Evolutionary conservation across 1,284 basidiomycete species (phyloP).

Genomic region (Inonotus hispidus): DNA sequence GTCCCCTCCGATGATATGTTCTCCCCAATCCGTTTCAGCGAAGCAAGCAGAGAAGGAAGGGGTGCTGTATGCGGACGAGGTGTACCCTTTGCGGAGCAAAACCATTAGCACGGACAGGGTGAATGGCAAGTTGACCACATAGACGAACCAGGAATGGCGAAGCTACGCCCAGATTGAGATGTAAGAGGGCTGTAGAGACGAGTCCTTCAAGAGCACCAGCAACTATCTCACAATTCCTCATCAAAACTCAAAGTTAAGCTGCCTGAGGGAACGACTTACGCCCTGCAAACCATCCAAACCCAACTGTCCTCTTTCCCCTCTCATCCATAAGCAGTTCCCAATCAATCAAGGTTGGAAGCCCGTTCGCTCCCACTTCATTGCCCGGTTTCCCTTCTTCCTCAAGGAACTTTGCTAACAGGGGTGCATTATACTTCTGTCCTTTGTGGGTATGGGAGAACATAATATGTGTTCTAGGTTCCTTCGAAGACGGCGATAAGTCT

Average conservation of each 20-base stretch:
- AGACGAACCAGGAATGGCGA: constrained; percentile 73
- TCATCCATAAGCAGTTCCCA: constrained; percentile 73
- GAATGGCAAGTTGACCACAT: background rate
- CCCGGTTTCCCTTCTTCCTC: constrained; percentile 15
- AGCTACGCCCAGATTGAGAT: constrained; percentile 72
- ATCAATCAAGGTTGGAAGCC: constrained; percentile 63
- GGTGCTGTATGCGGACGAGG: constrained; percentile 75
- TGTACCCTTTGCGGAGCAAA: constrained; percentile 46
- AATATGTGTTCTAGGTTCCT: constrained; percentile 56
- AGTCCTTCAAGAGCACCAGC: constrained; percentile 82
- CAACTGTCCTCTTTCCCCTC: constrained; percentile 72
- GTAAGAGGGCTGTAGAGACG: constrained; percentile 69
- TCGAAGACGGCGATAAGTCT: constrained; percentile 32
- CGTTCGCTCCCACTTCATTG: background rate
- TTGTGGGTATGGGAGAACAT: constrained; percentile 93
- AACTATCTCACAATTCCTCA: constrained; percentile 37
- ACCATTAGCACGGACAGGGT: background rate
- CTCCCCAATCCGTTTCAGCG: constrained; percentile 56
- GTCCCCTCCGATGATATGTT: constrained; percentile 56
- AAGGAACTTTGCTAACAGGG: constrained; percentile 67
- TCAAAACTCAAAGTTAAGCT: background rate
- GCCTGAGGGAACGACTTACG: constrained; percentile 40
- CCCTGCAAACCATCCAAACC: constrained; percentile 87
- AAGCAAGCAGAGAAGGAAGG: constrained; percentile 50
- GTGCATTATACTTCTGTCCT: constrained; percentile 81